Evolutionary conservation across 2,329 filamentous ascomycete species (phyloP).

Genomic region (Xylaria digitata): DNA sequence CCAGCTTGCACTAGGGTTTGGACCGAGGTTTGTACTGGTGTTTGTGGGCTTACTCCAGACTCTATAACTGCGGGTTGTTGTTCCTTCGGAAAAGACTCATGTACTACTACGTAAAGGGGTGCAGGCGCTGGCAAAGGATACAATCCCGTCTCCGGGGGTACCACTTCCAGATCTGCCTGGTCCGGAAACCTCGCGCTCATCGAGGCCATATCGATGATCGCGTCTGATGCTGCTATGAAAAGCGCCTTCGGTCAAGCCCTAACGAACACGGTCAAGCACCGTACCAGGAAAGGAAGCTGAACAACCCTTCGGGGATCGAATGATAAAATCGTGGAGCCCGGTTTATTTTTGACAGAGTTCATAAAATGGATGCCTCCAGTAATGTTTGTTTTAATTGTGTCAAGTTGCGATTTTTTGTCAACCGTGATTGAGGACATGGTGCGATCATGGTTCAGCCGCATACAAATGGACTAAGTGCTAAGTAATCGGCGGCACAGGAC

Average conservation of each 20-base stretch:
- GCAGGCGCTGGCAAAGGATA: constrained; percentile 35
- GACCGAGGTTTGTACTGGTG: background rate
- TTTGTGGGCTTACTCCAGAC: constrained; percentile 2
- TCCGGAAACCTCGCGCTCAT: constrained; percentile 19
- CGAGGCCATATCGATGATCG: constrained; percentile 14
- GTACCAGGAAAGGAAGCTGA: constrained; percentile 13
- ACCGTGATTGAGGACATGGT: background rate
- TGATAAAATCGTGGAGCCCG: constrained; percentile 2
- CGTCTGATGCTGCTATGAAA: background rate
- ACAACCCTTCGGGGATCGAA: background rate
- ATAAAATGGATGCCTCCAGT: background rate
- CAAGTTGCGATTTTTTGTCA: background rate
- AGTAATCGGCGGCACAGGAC: background rate
- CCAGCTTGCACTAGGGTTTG: too few species aligned
- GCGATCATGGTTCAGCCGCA: constrained; percentile 12
- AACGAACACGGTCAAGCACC: background rate
- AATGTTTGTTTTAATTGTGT: background rate
- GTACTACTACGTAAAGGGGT: background rate
- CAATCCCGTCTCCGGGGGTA: constrained; percentile 40
- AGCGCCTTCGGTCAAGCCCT: background rate
- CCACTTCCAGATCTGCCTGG: constrained; percentile 42
- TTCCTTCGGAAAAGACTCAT: constrained; percentile 14
- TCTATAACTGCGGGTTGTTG: background rate
- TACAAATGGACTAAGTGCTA: background rate
- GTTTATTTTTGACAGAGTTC: background rate